phyloP scores from a whole-genome alignment of 306 rosid species.

The Ammopiptanthus mongolicus region DNA sequence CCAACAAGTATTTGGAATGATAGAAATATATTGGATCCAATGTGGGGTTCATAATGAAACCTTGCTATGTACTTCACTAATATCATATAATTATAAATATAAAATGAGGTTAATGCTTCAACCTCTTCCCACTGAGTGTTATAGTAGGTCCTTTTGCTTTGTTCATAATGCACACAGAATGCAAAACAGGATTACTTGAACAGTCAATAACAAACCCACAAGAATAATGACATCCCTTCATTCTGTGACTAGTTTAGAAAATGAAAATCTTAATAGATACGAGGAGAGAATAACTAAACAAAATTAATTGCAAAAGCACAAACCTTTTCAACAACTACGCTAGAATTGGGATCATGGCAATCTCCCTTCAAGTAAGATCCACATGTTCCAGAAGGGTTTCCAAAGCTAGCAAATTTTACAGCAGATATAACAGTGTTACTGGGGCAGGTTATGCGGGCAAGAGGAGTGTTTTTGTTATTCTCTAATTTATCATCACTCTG shows the following conservation, averaged over 20 bases:
- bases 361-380: constrained; percentile 62
- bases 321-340: constrained; percentile 64
- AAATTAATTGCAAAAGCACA: background rate
- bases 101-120: background rate
- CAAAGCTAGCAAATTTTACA: constrained; percentile 79
- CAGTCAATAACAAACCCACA: background rate
- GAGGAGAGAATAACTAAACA: background rate
- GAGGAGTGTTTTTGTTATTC: constrained; percentile 22
- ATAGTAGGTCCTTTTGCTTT: background rate
- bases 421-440: constrained; percentile 34
- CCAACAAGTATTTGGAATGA: background rate
- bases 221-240: background rate
- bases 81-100: background rate
- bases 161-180: background rate
- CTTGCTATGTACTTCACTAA: background rate
- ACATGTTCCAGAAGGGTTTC: constrained; percentile 75
- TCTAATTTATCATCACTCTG: constrained; percentile 32
- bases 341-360: constrained; percentile 75
- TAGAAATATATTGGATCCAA: background rate
- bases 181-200: background rate
- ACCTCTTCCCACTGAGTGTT: background rate
- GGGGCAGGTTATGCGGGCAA: constrained; percentile 60
- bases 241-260: background rate
- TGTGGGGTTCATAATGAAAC: background rate
- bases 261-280: background rate